Conservation (phyloP, 352 stramenopile genomes). For the Phytophthora sansomeana region DNA sequence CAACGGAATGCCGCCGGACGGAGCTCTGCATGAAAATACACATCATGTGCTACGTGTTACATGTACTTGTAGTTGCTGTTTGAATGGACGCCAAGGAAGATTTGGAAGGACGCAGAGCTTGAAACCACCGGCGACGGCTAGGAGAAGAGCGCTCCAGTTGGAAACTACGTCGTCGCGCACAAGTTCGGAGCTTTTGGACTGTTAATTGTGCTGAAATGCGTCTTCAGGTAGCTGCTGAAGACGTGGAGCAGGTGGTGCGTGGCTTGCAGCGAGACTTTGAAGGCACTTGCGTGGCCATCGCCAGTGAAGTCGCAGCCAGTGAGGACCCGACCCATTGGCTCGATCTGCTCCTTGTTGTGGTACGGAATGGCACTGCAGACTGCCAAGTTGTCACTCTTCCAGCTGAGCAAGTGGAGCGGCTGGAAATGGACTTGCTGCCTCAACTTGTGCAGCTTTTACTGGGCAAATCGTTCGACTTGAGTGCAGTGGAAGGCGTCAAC, state of each 20-base stretch:
- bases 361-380: constrained; percentile 3
- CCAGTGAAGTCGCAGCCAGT: constrained; percentile 43
- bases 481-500: constrained; percentile 44
- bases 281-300: constrained; percentile 47
- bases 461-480: constrained; percentile 34
- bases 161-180: too few species aligned
- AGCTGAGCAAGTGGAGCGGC: constrained; percentile 39
- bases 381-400: constrained; percentile 14
- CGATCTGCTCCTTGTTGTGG: constrained; percentile 25
- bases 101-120: constrained; percentile 9
- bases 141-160: too few species aligned
- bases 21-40: not conserved
- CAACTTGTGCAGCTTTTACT: constrained; percentile 69
- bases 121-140: constrained; percentile 22
- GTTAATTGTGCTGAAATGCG: not conserved
- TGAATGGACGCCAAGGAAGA: too few species aligned
- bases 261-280: constrained; percentile 68
- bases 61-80: too few species aligned
- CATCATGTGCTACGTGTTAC: too few species aligned
- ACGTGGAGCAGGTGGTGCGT: constrained; percentile 17
- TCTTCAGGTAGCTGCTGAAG: constrained; percentile 2
- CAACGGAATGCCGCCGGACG: constrained; percentile 2
- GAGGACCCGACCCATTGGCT: constrained; percentile 45
- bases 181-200: too few species aligned
- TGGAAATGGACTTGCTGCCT: constrained; percentile 64